phyloP scores from a whole-genome alignment of 768 basidiomycete species.

The Sporobolomyces roseus region DNA sequence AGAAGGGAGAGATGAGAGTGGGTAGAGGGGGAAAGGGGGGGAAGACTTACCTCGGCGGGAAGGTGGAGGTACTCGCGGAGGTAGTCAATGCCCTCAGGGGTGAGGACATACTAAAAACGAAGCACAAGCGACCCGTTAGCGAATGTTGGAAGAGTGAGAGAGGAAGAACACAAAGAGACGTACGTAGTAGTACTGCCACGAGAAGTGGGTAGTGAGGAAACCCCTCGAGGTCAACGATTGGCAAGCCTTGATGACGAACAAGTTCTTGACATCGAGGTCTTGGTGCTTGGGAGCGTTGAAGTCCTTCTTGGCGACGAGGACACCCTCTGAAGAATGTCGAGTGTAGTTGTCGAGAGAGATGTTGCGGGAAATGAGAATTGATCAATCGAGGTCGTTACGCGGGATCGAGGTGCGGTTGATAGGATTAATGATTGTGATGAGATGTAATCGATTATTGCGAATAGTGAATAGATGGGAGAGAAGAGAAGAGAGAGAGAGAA shows the following conservation, averaged over 20 bases:
- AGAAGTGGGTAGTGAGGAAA: slow-evolving; percentile 97
- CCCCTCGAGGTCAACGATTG: slow-evolving; percentile 62
- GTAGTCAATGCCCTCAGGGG: slow-evolving; percentile 94
- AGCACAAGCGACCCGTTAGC: neutral
- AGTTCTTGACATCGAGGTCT: slow-evolving; percentile 67
- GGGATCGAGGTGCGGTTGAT: too few relatives aligned
- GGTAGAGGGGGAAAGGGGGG: neutral
- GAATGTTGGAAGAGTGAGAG: too few relatives aligned
- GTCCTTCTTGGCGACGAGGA: slow-evolving; percentile 98
- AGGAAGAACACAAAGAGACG: neutral
- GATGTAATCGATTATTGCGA: too few relatives aligned
- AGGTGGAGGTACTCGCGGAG: slow-evolving; percentile 73
- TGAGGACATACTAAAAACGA: slow-evolving; percentile 66
- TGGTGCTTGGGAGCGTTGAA: slow-evolving; percentile 93
- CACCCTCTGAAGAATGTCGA: too few relatives aligned
- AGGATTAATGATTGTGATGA: too few relatives aligned
- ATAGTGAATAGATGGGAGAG: too few relatives aligned
- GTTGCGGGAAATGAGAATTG: neutral
- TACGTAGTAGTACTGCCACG: slow-evolving; percentile 95
- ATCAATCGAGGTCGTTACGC: too few relatives aligned
- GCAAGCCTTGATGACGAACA: slow-evolving; percentile 69
- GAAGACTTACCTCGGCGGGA: slow-evolving; percentile 43
- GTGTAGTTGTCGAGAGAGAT: slow-evolving; percentile 57
- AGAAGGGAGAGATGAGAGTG: slow-evolving; percentile 20
- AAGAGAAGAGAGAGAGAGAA: too few relatives aligned